Evolutionary conservation across 371 early-diverging fungal species (phyloP), one percentile per base, ranked within the genome.

Genomic region (Amoeboradix gromovi): DNA sequence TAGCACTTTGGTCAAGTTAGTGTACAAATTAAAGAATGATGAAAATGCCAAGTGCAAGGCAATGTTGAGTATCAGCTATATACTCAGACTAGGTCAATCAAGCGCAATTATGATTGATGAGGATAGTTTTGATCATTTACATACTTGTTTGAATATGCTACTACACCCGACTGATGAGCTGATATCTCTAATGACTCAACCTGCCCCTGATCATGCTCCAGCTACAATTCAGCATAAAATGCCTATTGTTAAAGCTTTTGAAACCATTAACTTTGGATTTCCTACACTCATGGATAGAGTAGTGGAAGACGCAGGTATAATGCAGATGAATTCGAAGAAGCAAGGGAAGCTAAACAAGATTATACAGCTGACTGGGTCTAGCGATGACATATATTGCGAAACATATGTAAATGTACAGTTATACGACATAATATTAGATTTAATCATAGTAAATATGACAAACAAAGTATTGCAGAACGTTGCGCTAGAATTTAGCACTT

Each of bases 311-410:
- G 90, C 89, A 1, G 94, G 92, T 17, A 74, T 81, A 12, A 78
- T 78, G 22, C 84, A 85, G 68, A 74, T 80, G 71, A 84, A 72
- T 17, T 87, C 91, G 30, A 91, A 91, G 77, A 74, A 29, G 71
- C 75, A 66, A 76, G 28, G n/a, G 0, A 70, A 70, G 66, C 76
- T 90, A 72, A 87, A 83, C 73, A 85, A 87, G 69, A 87, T 96
- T 31, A 88, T 97, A 29, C 97, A 96, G 78, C 81, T 99, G 67
- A 95, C 98, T 12, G 94, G 88, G 74, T 91, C 91, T 78, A 90
- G 94, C 16, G 99, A 99, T 74, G 89, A 94, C 0, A 90, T 99
- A 1, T 99, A 99, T 74, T 94, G 93, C 1, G 99, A 99, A 80
- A 96, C 94, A 1, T 90, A 93, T 72, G 88, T 95, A 29, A 90